Conservation (phyloP, 1,139 yeast genomes). For the Hansenula sp. region DNA sequence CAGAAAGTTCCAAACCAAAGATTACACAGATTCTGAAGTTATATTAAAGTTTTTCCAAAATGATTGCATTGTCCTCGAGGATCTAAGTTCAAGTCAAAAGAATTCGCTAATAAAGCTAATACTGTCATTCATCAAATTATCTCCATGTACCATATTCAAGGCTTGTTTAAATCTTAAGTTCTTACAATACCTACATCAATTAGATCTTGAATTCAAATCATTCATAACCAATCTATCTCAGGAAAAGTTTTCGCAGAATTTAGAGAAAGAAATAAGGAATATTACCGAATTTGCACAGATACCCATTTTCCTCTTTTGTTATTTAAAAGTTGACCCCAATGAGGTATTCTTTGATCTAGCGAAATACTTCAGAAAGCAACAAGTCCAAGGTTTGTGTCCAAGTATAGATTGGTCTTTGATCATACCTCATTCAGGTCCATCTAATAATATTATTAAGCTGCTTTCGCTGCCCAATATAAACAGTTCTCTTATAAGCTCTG, state of each 20-base stretch:
- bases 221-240: slow-evolving; percentile 13
- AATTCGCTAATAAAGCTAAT: slow-evolving; percentile 13
- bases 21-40: slow-evolving; percentile 4
- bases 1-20: slow-evolving; percentile 14
- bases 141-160: slow-evolving; percentile 14
- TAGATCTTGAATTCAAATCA: slow-evolving; percentile 11
- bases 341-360: slow-evolving; percentile 4
- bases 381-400: neutral
- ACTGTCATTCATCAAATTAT: slow-evolving; percentile 14
- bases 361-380: neutral
- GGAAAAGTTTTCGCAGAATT: slow-evolving; percentile 7
- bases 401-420: slow-evolving; percentile 15
- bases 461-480: slow-evolving; percentile 11
- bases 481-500: slow-evolving; percentile 10
- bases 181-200: slow-evolving; percentile 11
- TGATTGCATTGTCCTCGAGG: slow-evolving; percentile 2
- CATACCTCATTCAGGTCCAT: slow-evolving; percentile 5
- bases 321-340: slow-evolving; percentile 7
- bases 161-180: slow-evolving; percentile 18
- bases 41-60: slow-evolving; percentile 9
- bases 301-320: slow-evolving; percentile 13
- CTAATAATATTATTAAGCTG: slow-evolving; percentile 9
- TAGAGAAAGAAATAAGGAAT: slow-evolving; percentile 2
- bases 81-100: slow-evolving; percentile 7
- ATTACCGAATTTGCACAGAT: slow-evolving; percentile 5